Conservation (phyloP, 192 early-diverging fungal species). For the Podila horticola region DNA sequence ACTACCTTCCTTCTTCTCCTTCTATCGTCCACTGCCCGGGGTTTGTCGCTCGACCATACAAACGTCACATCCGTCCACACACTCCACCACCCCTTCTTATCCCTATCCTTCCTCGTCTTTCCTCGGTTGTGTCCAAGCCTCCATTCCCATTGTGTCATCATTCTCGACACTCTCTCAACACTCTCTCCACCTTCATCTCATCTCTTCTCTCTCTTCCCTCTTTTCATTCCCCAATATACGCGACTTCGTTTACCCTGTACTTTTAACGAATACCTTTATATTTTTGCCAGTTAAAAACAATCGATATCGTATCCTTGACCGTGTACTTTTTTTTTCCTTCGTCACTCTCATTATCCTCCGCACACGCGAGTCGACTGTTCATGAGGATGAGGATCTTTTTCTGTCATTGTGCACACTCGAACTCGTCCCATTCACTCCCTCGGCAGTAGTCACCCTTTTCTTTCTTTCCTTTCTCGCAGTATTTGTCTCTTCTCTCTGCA, state of each 20-base stretch:
- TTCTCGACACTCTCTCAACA: background rate
- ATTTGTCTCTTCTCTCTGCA: too few species aligned
- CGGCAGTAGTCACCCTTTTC: background rate
- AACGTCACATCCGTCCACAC: too few species aligned
- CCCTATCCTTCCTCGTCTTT: background rate
- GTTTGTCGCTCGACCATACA: too few species aligned
- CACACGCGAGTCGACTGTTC: background rate
- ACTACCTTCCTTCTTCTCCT: background rate
- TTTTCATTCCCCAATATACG: background rate
- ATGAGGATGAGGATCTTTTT: too few species aligned
- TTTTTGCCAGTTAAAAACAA: background rate
- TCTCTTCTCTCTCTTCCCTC: background rate
- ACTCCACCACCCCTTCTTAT: background rate
- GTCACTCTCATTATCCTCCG: background rate
- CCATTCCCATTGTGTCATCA: slow-evolving; percentile 3
- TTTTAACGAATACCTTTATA: background rate
- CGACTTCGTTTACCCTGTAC: background rate
- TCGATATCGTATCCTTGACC: too few species aligned
- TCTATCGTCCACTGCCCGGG: background rate
- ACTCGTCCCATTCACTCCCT: background rate
- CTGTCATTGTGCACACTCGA: too few species aligned
- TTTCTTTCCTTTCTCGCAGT: background rate
- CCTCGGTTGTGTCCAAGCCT: background rate
- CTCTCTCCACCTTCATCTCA: background rate
- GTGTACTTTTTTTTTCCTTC: too few species aligned